Evolutionary conservation across 2,329 filamentous ascomycete species (phyloP).

Genomic region (Sporothrix globosa): DNA sequence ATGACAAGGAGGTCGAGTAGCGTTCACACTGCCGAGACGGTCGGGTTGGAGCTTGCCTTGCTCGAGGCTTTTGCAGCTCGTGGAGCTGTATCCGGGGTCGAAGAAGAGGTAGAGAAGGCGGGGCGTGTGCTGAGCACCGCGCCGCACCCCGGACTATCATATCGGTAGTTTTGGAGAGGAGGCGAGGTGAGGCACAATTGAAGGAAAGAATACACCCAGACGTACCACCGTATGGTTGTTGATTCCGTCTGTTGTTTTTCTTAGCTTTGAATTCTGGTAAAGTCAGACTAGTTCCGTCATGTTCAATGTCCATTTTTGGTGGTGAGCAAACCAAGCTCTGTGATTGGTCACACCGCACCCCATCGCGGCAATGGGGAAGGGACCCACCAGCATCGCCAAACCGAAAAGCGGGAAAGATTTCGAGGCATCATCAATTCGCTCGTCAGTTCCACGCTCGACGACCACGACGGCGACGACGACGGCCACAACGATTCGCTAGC

Average conservation of each 20-base stretch:
- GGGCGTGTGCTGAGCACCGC: constrained; percentile 39
- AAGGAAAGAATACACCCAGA: too few species aligned
- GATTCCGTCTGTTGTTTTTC: not conserved
- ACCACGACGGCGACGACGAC: not conserved
- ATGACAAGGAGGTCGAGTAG: not conserved
- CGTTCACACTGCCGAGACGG: not conserved
- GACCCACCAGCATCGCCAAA: constrained; percentile 24
- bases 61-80: not conserved
- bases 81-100: constrained; percentile 10
- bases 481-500: not conserved
- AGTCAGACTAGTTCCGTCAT: not conserved
- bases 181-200: not conserved
- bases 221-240: too few species aligned
- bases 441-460: not conserved
- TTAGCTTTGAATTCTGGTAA: not conserved
- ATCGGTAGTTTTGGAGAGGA: constrained; percentile 18
- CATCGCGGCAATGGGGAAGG: constrained; percentile 16
- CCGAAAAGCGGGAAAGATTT: constrained; percentile 24
- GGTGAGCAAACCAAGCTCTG: constrained; percentile 33
- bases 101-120: not conserved
- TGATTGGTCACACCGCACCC: constrained; percentile 32
- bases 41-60: not conserved
- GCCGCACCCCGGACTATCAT: constrained; percentile 45
- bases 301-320: not conserved
- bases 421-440: constrained; percentile 12